A percentile compares a stretch with the other conserved stretches of the same genome.
Conservation (phyloP, 2,329 filamentous ascomycete genomes). For the Exophiala oligosperma region DNA sequence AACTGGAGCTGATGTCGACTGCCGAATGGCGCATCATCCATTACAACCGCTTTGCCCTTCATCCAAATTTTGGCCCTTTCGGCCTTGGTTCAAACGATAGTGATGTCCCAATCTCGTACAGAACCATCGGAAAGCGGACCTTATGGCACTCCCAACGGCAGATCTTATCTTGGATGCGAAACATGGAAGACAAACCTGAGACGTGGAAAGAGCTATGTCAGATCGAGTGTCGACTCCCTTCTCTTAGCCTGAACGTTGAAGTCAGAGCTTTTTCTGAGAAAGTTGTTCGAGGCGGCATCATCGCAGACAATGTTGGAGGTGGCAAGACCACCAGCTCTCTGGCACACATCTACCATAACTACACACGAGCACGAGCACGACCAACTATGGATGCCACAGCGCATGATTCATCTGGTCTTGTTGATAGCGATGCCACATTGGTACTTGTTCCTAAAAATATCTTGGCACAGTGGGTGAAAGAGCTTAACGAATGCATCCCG, state of each 20-base stretch:
- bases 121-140: neutral
- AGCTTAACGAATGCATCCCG: constrained; percentile 49
- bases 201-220: constrained; percentile 55
- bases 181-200: constrained; percentile 48
- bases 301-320: constrained; percentile 65
- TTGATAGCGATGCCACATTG: constrained; percentile 54
- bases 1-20: neutral
- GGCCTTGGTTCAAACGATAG: constrained; percentile 8
- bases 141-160: constrained; percentile 56
- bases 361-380: constrained; percentile 16
- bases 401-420: neutral
- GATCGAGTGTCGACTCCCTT: constrained; percentile 54
- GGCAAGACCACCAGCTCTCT: constrained; percentile 66
- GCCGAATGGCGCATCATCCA: constrained; percentile 21
- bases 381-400: neutral
- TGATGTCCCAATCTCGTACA: neutral
- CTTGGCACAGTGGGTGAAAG: constrained; percentile 57
- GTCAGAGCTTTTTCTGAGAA: constrained; percentile 40
- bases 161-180: constrained; percentile 61
- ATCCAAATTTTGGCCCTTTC: constrained; percentile 6
- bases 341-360: constrained; percentile 51
- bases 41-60: constrained; percentile 20
- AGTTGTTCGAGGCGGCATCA: constrained; percentile 57
- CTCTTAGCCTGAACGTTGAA: constrained; percentile 59
- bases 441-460: constrained; percentile 60